These are phyloP conservation scores for Emericellopsis terricola DNA, from an alignment of 495 filamentous ascomycete genomes.

Conservation along the genomic window DNA sequence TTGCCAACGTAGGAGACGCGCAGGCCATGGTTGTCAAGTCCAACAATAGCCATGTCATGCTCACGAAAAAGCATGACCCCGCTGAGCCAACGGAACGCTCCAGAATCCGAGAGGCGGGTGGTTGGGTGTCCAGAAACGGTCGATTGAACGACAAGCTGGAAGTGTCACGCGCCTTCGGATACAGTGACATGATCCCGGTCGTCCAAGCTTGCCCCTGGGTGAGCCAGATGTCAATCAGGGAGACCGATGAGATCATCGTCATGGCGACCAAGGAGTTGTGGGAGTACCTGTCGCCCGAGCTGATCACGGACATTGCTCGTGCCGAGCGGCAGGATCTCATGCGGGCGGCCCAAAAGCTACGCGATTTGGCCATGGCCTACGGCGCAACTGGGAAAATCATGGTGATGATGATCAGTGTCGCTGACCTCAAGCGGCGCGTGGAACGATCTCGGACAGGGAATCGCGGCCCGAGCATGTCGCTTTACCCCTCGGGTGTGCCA, in stretches of 20 bases:
- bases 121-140: conserved; percentile 85
- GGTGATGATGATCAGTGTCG: conserved; percentile 93
- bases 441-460: conserved; percentile 49
- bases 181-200: conserved; percentile 77
- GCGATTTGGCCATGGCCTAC: conserved; percentile 90
- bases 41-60: conserved; percentile 56
- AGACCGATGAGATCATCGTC: conserved; percentile 86
- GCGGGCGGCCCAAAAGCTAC: conserved; percentile 88
- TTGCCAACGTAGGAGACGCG: conserved; percentile 89
- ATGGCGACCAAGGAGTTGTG: conserved; percentile 85
- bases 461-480: conserved; percentile 60
- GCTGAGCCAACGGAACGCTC: conserved; percentile 66
- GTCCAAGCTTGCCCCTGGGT: conserved; percentile 85
- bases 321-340: conserved; percentile 73
- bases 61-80: conserved; percentile 86
- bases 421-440: conserved; percentile 63
- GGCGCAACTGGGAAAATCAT: conserved; percentile 88
- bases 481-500: conserved; percentile 48
- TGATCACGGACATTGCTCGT: conserved; percentile 81
- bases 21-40: conserved; percentile 87
- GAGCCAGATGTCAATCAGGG: conserved; percentile 56
- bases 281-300: conserved; percentile 76
- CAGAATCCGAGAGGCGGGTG: conserved; percentile 84
- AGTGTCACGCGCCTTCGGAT: conserved; percentile 88
- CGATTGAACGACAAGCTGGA: conserved; percentile 82